Percentiles rank a stretch among this genome's conserved stretches.
phyloP scores from a whole-genome alignment of 2,329 filamentous ascomycete genomes.

The Pleoardoris graminearum region DNA sequence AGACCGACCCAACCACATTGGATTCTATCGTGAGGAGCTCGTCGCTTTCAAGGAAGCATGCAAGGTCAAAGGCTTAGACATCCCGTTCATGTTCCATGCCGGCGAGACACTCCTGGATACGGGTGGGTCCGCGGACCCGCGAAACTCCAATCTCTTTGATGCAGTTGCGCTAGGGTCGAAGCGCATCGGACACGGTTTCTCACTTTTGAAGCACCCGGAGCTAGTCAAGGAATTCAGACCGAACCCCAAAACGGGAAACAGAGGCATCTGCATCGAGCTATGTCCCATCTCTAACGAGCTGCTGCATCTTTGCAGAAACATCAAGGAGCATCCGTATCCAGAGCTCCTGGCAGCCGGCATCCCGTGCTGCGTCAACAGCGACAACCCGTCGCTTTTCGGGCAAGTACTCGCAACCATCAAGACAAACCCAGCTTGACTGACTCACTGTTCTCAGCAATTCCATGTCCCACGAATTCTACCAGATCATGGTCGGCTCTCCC shows the following conservation, averaged over 20 bases:
- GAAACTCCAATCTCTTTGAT: constrained; percentile 67
- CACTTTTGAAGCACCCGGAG: constrained; percentile 64
- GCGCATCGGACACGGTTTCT: constrained; percentile 75
- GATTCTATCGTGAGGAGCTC: constrained; percentile 62
- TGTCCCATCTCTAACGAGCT: constrained; percentile 80
- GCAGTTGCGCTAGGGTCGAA: constrained; percentile 67
- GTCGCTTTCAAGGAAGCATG: constrained; percentile 61
- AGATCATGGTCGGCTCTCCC: constrained; percentile 69
- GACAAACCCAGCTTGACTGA: not conserved
- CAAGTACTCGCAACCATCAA: constrained; percentile 33
- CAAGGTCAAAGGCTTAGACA: constrained; percentile 53
- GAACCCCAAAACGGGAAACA: constrained; percentile 28
- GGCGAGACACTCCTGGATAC: constrained; percentile 70
- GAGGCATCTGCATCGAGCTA: constrained; percentile 68
- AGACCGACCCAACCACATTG: constrained; percentile 63
- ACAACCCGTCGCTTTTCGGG: constrained; percentile 75
- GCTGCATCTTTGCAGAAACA: constrained; percentile 67
- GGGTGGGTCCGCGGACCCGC: constrained; percentile 62
- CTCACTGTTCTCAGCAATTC: constrained; percentile 58
- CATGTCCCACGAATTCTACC: constrained; percentile 76
- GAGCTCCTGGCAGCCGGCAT: constrained; percentile 71
- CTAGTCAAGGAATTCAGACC: constrained; percentile 67
- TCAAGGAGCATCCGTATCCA: constrained; percentile 69
- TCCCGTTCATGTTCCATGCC: constrained; percentile 77
- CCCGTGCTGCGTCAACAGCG: constrained; percentile 73